Conservation (phyloP, 2,329 filamentous ascomycete genomes). For the Blastomyces emzantsi region DNA sequence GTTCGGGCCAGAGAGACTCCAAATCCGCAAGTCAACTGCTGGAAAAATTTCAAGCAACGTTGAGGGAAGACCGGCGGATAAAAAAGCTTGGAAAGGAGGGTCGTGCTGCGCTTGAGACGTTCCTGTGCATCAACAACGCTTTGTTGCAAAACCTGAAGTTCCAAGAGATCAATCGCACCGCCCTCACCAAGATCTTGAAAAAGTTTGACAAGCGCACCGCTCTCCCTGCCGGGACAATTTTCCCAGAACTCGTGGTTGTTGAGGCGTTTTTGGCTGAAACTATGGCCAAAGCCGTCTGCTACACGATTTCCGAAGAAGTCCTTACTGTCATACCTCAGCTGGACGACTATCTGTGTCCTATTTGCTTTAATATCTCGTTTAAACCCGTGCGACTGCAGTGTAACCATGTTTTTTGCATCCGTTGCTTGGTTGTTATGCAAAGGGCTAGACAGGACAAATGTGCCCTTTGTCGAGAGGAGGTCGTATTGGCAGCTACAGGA, state of each 20-base stretch:
- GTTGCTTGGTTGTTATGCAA: slow-evolving; percentile 74
- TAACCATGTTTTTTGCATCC: slow-evolving; percentile 71
- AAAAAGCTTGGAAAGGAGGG: slow-evolving; percentile 53
- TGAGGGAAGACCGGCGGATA: slow-evolving; percentile 42
- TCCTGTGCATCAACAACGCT: slow-evolving; percentile 62
- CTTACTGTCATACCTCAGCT: slow-evolving; percentile 67
- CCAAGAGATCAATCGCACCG: slow-evolving; percentile 71
- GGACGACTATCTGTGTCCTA: slow-evolving; percentile 75
- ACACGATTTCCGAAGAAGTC: slow-evolving; percentile 62
- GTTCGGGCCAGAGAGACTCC: slow-evolving; percentile 59
- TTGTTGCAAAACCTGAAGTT: slow-evolving; percentile 76
- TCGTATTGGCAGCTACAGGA: slow-evolving; percentile 60
- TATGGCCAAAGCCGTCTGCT: slow-evolving; percentile 67
- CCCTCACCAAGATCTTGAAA: slow-evolving; percentile 76
- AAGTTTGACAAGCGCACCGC: slow-evolving; percentile 85
- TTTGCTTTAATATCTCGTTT: slow-evolving; percentile 72
- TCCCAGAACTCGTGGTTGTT: slow-evolving; percentile 51
- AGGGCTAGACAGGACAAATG: slow-evolving; percentile 58
- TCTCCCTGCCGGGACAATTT: slow-evolving; percentile 56
- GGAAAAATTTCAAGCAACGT: slow-evolving; percentile 61
- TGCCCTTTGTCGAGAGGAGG: slow-evolving; percentile 65
- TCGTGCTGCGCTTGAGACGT: slow-evolving; percentile 54
- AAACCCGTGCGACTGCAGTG: slow-evolving; percentile 70
- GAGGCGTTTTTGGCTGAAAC: slow-evolving; percentile 55
- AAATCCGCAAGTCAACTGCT: slow-evolving; percentile 58